Conservation (phyloP, 345 rosid genomes). For the Ceriops decandra region DNA sequence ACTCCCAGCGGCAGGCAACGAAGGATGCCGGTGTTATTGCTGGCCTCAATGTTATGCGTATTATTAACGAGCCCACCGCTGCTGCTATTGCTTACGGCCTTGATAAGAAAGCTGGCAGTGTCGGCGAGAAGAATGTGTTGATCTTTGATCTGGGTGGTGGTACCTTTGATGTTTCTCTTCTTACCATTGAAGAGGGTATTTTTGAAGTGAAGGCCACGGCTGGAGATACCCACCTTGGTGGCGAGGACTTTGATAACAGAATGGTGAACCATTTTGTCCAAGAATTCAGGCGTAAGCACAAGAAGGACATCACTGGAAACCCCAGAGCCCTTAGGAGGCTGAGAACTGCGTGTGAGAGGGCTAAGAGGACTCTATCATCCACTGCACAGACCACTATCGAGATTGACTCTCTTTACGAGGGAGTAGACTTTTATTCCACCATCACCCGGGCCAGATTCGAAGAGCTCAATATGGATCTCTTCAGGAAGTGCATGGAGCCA, state of each 20-base stretch:
- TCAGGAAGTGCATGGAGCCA: conserved; percentile 30
- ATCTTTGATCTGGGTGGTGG: conserved; percentile 31
- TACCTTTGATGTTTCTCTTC: conserved; percentile 26
- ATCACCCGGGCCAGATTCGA: conserved; percentile 28
- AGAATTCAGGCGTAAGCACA: conserved; percentile 25
- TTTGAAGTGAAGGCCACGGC: conserved; percentile 27
- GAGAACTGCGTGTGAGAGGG: conserved; percentile 32
- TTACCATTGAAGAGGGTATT: conserved; percentile 26
- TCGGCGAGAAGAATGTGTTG: conserved; percentile 25
- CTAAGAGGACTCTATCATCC: conserved; percentile 29
- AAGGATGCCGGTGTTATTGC: conserved; percentile 29
- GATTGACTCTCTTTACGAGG: conserved; percentile 26
- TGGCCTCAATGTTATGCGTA: conserved; percentile 22
- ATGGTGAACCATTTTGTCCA: conserved; percentile 28
- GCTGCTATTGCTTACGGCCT: conserved; percentile 33
- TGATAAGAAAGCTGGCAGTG: conserved; percentile 20
- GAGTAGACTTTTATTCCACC: conserved; percentile 22
- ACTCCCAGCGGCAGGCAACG: conserved; percentile 25
- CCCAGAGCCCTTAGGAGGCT: conserved; percentile 31
- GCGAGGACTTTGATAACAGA: conserved; percentile 27
- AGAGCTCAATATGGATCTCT: conserved; percentile 29
- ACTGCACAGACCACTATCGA: conserved; percentile 31
- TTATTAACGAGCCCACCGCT: conserved; percentile 28
- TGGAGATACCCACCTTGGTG: conserved; percentile 28
- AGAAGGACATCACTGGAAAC: conserved; percentile 28